Evolutionary conservation across 2,329 filamentous ascomycete species (phyloP).

Genomic region (Periconia sp.): DNA sequence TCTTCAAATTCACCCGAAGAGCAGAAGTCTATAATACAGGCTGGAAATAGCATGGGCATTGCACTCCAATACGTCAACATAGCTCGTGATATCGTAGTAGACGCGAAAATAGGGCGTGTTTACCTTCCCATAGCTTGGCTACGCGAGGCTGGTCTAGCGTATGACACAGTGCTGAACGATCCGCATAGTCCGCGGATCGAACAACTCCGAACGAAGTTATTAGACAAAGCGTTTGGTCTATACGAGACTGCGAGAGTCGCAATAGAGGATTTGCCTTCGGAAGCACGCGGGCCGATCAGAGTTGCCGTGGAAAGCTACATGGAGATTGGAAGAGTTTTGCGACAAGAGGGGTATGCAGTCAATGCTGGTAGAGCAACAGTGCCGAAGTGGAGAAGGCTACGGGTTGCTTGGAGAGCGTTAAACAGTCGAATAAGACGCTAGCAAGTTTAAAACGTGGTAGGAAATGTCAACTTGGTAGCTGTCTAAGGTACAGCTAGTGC

Average conservation of each 20-base stretch:
- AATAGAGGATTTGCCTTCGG: slow-evolving; percentile 66
- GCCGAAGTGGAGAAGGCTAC: slow-evolving; percentile 55
- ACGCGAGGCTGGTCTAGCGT: slow-evolving; percentile 60
- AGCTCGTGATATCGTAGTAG: slow-evolving; percentile 72
- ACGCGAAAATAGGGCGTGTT: slow-evolving; percentile 69
- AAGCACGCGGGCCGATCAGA: slow-evolving; percentile 67
- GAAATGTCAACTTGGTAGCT: too few species aligned
- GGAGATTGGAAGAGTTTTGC: slow-evolving; percentile 72
- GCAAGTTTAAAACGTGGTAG: too few species aligned
- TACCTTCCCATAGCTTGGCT: slow-evolving; percentile 73
- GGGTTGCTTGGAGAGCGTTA: slow-evolving; percentile 65
- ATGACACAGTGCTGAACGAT: slow-evolving; percentile 60
- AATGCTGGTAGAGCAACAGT: slow-evolving; percentile 56
- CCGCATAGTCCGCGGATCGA: slow-evolving; percentile 58
- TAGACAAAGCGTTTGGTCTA: slow-evolving; percentile 66
- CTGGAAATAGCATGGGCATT: slow-evolving; percentile 71
- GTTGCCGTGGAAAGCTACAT: slow-evolving; percentile 78
- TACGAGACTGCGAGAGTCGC: slow-evolving; percentile 62
- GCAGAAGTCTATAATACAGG: slow-evolving; percentile 55
- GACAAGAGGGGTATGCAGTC: slow-evolving; percentile 52
- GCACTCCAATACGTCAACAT: slow-evolving; percentile 82
- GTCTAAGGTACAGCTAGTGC: too few species aligned
- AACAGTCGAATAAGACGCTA: too few species aligned
- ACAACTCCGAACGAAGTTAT: slow-evolving; percentile 58
- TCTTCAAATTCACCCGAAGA: slow-evolving; percentile 39